These are phyloP conservation scores for Colletotrichum sp. DNA, from an alignment of 2,329 filamentous ascomycete species.

Conservation along the genomic window DNA sequence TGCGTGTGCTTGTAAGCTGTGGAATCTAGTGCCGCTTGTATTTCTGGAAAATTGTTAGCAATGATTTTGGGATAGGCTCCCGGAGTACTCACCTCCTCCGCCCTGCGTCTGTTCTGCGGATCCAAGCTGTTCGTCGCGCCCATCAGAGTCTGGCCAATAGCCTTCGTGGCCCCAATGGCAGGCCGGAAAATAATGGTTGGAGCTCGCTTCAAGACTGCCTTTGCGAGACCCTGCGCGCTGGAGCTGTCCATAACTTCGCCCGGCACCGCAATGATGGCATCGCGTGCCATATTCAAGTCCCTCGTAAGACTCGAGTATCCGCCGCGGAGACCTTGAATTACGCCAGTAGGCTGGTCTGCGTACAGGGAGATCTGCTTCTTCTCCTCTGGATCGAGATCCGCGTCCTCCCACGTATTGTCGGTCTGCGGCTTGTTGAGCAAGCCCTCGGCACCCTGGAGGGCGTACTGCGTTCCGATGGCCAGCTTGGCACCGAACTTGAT, in stretches of 20 bases:
- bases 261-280: conserved; percentile 94
- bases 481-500: conserved; percentile 93
- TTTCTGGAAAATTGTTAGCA: conserved; percentile 41
- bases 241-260: conserved; percentile 88
- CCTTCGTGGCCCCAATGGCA: conserved; percentile 88
- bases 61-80: neutral
- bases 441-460: conserved; percentile 86
- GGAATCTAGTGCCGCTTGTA: conserved; percentile 47
- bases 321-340: conserved; percentile 83
- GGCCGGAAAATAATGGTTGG: conserved; percentile 94
- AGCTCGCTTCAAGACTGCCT: conserved; percentile 77
- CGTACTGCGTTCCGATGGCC: conserved; percentile 92
- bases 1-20: neutral
- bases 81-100: conserved; percentile 81
- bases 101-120: conserved; percentile 77
- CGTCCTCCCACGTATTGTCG: conserved; percentile 59
- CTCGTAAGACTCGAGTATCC: conserved; percentile 84
- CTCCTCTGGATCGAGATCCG: conserved; percentile 69
- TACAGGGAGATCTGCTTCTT: conserved; percentile 87
- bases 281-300: conserved; percentile 83
- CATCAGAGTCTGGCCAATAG: conserved; percentile 85
- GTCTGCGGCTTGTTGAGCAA: conserved; percentile 60
- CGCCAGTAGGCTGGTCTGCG: conserved; percentile 89
- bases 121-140: conserved; percentile 94
- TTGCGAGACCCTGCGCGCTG: conserved; percentile 80